Evolutionary conservation across 2,329 filamentous ascomycete genomes (phyloP), one percentile per base, ranked within the genome.

Genomic region (Mariannaea sp.): DNA sequence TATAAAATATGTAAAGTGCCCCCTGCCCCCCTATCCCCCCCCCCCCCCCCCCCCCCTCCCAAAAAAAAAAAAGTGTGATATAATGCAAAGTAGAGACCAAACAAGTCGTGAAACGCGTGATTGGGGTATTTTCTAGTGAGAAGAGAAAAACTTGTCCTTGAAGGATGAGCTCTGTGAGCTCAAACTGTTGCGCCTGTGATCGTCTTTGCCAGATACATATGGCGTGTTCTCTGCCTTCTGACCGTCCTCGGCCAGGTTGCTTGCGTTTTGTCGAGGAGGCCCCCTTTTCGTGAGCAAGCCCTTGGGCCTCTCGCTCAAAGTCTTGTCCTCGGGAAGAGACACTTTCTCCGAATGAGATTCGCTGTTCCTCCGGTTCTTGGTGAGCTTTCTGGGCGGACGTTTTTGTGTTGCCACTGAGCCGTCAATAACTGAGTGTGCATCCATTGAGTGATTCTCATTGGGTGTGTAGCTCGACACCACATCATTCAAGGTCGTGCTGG

Each of bases 331-430:
- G 33, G 22, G 52, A 22, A 30, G 47, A 33, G 14, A 44, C 24
- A 60, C 41, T 49, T 66, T 72, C 45, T 75, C 73, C 16, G 60
- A 48, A 24, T 58, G 64, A 9, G 59, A 61, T 26, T 75, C 74
- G 60, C 69, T 75, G 53, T 62, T 73, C 20, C 66, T 69, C 20
- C 74, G 71, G 45, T 58, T 68, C 64, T 79, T 79, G 16, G 69
- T 73, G 27, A 78, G 65, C 59, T 77, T 77, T 45, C 70, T 72
- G 29, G 70, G 72, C 40, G 69, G 68, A n/a, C 72, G 67, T 55
- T 71, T 76, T 14, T 68, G 67, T 22, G 59, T 57, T 7, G 63
- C 58, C 17, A 60, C 54, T 10, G 53, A 50, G 40, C 62, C 62
- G 43, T 63, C 59, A 8, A 65, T 56, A n/a, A 56, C 26, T 2